phyloP scores from a whole-genome alignment of 148 eudicot species.

The Rhododendron kiyosumense region DNA sequence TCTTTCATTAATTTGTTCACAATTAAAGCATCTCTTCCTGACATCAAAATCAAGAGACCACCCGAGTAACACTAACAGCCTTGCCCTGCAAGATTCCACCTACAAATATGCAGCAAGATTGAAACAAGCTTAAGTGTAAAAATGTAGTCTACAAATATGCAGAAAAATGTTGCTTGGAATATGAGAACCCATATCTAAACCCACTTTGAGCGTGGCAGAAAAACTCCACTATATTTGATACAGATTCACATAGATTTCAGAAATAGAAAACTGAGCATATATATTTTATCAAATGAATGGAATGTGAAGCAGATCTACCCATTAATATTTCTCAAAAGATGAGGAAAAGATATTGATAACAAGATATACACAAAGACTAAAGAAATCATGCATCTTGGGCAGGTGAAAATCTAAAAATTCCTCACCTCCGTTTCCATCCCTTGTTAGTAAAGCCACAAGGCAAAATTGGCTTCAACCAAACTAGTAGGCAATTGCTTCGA shows the following conservation, averaged over 20 bases:
- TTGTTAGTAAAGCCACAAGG: slow-evolving; percentile 18
- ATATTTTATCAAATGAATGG: background rate
- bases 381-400: background rate
- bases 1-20: background rate
- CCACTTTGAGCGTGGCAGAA: background rate
- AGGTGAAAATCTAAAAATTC: background rate
- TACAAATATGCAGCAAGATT: background rate
- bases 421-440: slow-evolving; percentile 13
- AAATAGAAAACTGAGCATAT: background rate
- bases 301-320: slow-evolving; percentile 1
- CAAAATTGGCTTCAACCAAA: slow-evolving; percentile 22
- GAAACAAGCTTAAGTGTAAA: background rate
- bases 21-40: background rate
- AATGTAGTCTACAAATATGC: background rate
- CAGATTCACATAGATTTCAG: background rate
- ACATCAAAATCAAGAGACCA: background rate
- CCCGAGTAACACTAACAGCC: background rate
- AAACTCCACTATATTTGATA: background rate
- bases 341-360: background rate
- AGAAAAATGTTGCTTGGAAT: background rate
- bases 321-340: background rate
- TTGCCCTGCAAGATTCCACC: background rate
- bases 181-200: background rate
- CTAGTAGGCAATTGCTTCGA: slow-evolving; percentile 8
- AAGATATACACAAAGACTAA: background rate